phyloP scores from a whole-genome alignment of 2,329 filamentous ascomycete genomes.

The Stemphylium beticola region DNA sequence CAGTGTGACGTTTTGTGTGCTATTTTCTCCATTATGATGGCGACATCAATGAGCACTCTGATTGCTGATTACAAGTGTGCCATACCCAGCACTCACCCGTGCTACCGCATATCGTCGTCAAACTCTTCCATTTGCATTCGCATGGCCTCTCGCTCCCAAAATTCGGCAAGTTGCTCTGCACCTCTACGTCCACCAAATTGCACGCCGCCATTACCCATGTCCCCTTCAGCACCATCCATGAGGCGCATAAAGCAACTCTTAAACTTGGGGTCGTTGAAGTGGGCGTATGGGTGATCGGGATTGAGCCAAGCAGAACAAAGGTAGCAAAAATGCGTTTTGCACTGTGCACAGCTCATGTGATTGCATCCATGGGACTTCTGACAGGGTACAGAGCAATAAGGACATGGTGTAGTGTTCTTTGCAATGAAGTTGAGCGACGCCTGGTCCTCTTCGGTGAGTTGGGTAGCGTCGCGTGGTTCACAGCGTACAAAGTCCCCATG shows the following conservation, averaged over 20 bases:
- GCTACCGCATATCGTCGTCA: neutral
- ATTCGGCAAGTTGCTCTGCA: constrained; percentile 52
- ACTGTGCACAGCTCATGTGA: constrained; percentile 77
- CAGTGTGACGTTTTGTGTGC: too few relatives aligned
- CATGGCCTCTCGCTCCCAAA: constrained; percentile 46
- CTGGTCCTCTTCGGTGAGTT: constrained; percentile 83
- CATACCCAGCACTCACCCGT: neutral
- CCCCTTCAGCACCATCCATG: constrained; percentile 88
- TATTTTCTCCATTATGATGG: too few relatives aligned
- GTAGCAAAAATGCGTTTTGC: constrained; percentile 93
- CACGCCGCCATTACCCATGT: constrained; percentile 58
- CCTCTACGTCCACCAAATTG: constrained; percentile 52
- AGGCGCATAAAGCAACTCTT: constrained; percentile 78
- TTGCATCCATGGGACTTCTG: constrained; percentile 88
- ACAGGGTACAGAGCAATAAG: constrained; percentile 81
- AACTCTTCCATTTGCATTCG: constrained; percentile 28
- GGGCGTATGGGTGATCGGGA: constrained; percentile 80
- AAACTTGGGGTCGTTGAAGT: constrained; percentile 77
- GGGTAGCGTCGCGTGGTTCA: constrained; percentile 68
- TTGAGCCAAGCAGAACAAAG: constrained; percentile 88
- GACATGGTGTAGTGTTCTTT: constrained; percentile 83
- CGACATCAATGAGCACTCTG: too few relatives aligned
- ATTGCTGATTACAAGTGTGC: too few relatives aligned
- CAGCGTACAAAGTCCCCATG: constrained; percentile 85
- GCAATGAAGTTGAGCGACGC: constrained; percentile 85